Conservation (phyloP, 208 protist species). For the Tritrichomonas foetus region DNA sequence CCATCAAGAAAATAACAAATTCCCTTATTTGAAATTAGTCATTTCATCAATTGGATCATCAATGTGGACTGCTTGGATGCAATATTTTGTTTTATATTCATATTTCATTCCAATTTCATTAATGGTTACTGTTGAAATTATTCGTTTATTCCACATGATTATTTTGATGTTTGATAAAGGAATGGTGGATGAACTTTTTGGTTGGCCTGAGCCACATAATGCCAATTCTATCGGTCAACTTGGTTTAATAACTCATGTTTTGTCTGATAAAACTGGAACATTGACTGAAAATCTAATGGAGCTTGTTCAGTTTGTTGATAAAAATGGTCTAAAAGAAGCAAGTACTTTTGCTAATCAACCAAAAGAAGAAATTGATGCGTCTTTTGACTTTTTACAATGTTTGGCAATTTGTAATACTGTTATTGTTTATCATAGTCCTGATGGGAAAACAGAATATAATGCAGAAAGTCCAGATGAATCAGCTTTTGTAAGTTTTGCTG, state of each 20-base stretch:
- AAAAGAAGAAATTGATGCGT: neutral
- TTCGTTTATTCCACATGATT: constrained; percentile 35
- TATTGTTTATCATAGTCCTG: neutral
- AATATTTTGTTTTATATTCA: constrained; percentile 46
- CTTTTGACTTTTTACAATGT: neutral
- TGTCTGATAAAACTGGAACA: constrained; percentile 96
- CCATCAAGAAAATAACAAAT: neutral
- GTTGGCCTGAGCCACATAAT: neutral
- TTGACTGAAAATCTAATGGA: constrained; percentile 71
- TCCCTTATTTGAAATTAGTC: neutral
- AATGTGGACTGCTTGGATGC: neutral
- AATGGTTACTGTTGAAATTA: constrained; percentile 52
- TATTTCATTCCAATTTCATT: constrained; percentile 51
- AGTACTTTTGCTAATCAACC: too few relatives aligned
- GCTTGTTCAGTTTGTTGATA: neutral
- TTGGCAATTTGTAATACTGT: neutral
- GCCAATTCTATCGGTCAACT: constrained; percentile 89
- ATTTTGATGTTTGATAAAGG: neutral
- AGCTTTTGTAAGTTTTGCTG: neutral
- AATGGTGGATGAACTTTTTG: neutral
- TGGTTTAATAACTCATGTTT: constrained; percentile 85
- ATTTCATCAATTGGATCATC: neutral
- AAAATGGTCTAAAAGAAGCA: neutral
- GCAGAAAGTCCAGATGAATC: constrained; percentile 10
- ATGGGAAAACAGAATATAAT: constrained; percentile 19